These are phyloP conservation scores for Stagonosporopsis tanaceti DNA, from an alignment of 2,329 filamentous ascomycete genomes.

Conservation along the genomic window DNA sequence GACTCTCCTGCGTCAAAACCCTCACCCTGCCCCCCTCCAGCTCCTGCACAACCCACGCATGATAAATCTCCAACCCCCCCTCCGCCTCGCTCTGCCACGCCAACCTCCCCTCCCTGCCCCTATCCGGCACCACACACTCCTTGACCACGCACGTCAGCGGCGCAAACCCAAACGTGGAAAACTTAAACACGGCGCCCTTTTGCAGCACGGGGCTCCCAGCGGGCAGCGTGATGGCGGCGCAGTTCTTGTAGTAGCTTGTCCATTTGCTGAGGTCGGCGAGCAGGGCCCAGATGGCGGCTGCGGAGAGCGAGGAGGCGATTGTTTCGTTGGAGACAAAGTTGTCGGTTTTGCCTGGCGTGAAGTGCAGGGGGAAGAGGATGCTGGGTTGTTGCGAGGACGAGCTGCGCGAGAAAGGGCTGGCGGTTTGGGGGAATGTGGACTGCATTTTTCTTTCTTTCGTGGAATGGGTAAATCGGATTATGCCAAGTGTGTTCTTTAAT, in stretches of 20 bases:
- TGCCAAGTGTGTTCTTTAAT: not conserved
- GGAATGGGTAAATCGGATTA: not conserved
- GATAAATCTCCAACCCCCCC: constrained; percentile 44
- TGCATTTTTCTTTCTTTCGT: not conserved
- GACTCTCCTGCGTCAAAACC: constrained; percentile 49
- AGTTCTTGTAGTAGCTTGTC: constrained; percentile 47
- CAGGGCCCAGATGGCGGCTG: constrained; percentile 42
- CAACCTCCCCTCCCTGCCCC: constrained; percentile 30
- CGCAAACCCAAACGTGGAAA: constrained; percentile 49
- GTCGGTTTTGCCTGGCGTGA: constrained; percentile 48
- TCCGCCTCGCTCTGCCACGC: constrained; percentile 31
- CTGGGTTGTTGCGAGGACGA: constrained; percentile 14
- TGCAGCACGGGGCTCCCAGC: constrained; percentile 30
- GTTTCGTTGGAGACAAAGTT: constrained; percentile 49
- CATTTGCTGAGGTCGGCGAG: constrained; percentile 47
- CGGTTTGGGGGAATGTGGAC: not conserved
- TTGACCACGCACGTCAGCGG: constrained; percentile 36
- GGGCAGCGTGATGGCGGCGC: constrained; percentile 39
- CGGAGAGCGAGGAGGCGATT: constrained; percentile 36
- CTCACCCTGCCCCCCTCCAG: constrained; percentile 41
- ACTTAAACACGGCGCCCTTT: constrained; percentile 42
- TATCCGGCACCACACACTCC: constrained; percentile 24
- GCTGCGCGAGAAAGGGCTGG: not conserved
- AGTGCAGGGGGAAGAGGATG: constrained; percentile 45
- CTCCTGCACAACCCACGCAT: constrained; percentile 50